phyloP scores from a whole-genome alignment of 345 rosid genomes.

The Eucalyptus decipiens region DNA sequence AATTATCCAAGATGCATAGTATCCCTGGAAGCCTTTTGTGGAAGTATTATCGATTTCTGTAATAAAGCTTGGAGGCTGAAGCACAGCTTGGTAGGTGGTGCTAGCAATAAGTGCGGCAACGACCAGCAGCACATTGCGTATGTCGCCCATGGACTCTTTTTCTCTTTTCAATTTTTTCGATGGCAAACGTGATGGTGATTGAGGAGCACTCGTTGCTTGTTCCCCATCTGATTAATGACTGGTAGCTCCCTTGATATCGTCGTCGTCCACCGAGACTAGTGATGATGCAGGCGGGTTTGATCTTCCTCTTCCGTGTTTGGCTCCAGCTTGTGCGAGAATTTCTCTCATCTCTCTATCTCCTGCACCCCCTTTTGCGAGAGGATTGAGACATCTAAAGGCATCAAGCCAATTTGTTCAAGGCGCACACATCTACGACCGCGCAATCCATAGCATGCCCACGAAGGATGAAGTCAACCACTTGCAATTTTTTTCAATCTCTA shows the following conservation, averaged over 20 bases:
- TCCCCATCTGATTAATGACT: neutral
- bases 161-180: neutral
- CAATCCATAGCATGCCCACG: neutral
- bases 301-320: neutral
- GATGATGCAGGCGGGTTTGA: accelerated
- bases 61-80: neutral
- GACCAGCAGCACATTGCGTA: too few relatives aligned
- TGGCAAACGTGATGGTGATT: neutral
- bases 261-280: neutral
- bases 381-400: neutral
- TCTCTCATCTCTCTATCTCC: neutral
- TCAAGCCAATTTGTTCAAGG: neutral
- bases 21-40: neutral
- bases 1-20: accelerated
- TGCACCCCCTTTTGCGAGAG: neutral
- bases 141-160: neutral
- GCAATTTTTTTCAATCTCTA: neutral
- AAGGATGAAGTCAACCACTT: neutral
- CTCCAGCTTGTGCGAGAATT: neutral
- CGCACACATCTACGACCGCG: neutral
- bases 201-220: neutral
- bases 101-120: neutral
- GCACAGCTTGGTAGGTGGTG: neutral
- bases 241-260: neutral
- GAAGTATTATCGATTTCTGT: neutral